Evolutionary conservation across 768 basidiomycete species (phyloP).

Genomic region (Candolleomyces eurysporus): DNA sequence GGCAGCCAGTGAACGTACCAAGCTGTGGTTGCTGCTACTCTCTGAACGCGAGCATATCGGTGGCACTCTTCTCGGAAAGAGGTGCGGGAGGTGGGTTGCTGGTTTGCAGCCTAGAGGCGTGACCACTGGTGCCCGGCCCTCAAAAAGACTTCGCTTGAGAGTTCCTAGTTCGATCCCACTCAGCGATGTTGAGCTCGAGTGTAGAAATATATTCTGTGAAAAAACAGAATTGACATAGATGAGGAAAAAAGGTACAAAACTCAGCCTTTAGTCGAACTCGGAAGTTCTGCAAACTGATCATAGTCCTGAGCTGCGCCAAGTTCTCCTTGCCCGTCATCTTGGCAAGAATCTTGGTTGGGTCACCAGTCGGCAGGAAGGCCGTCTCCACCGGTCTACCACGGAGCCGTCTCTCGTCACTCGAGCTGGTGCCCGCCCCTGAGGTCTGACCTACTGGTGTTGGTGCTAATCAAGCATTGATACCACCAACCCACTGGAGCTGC

Average conservation of each 20-base stretch:
- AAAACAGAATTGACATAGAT: conserved; percentile 11
- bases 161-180: conserved; percentile 90
- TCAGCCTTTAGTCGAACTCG: conserved; percentile 84
- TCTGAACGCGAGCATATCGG: too few relatives aligned
- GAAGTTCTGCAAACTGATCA: conserved; percentile 94
- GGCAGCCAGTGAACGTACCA: too few relatives aligned
- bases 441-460: neutral
- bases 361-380: conserved; percentile 77
- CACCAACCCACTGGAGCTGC: neutral
- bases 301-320: conserved; percentile 83
- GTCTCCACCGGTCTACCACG: conserved; percentile 38
- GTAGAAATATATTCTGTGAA: conserved; percentile 86
- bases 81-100: too few relatives aligned
- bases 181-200: conserved; percentile 89
- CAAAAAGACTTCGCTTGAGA: too few relatives aligned
- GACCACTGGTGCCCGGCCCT: too few relatives aligned
- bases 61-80: too few relatives aligned
- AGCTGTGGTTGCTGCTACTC: too few relatives aligned
- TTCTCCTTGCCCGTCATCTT: conserved; percentile 97
- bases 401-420: conserved; percentile 22
- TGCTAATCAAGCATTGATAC: neutral
- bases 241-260: conserved; percentile 50
- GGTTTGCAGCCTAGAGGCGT: too few relatives aligned
- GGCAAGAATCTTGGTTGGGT: conserved; percentile 88
- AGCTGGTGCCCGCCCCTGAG: neutral